Evolutionary conservation across 345 rosid species (phyloP), one percentile per base, ranked within the genome.

Genomic region (Brassica carinata): DNA sequence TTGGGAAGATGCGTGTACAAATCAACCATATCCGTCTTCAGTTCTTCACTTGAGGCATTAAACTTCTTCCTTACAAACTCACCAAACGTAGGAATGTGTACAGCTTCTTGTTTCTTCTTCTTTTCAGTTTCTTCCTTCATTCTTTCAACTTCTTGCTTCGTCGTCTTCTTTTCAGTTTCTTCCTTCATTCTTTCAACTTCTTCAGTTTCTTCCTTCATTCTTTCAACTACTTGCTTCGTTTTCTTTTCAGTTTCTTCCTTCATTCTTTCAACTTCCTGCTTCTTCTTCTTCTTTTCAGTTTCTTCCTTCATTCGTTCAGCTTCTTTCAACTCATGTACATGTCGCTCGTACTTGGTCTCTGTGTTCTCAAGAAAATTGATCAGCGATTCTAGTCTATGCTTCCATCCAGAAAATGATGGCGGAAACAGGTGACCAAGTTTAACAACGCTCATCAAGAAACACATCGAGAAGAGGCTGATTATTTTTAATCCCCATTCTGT

Each of bases 1-100:
- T 81, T 82, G 9, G 87, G 86, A 14, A 85, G 66, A 71, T 85
- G 88, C 0, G 83, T 82, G 69, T 11, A 83, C 70, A 87, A 43
- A 69, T 82, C 80, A 48, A 85, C 69, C 64, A 72, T 81, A 26
- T 62, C 61, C 18, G 7, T 27, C 53, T 81, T 67, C 67, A 85
- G 5, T 45, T 36, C 1, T 38, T 82, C 76, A 55, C 72, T 23
- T 0, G 36, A 2, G 3, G 0, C 2, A 6, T n/a, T 1, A 17
- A 0, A 55, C 84, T 77, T 4, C 0, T 75, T 7, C 76, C 34
- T 74, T 2, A 80, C 64, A 62, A 77, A 85, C 36, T 61, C 83
- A 5, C 40, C 71, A 31, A 71, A 77, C 9, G 69, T 55, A 19
- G 53, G 53, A 45, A 45, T 45, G 5, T 45, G 11, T 45, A 45